Evolutionary conservation across 1,284 basidiomycete genomes (phyloP).

Genomic region (Trichosporon ovoides): DNA sequence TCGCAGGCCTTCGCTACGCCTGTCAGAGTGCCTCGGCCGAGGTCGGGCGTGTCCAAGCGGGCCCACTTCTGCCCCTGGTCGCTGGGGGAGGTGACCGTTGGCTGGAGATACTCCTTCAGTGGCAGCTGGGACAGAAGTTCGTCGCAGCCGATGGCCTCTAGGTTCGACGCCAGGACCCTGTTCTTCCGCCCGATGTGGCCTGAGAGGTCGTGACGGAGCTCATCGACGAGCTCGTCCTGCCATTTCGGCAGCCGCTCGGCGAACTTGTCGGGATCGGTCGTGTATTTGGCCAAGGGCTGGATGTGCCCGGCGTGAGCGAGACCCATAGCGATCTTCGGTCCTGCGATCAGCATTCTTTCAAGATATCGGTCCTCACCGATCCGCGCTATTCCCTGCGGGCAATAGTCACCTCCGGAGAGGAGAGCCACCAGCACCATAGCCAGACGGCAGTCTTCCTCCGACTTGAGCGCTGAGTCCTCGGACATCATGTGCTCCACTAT

Average conservation of each 20-base stretch:
- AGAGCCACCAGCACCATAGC: conserved; percentile 81
- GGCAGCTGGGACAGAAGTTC: conserved; percentile 61
- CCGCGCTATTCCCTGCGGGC: conserved; percentile 51
- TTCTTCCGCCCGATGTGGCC: conserved; percentile 57
- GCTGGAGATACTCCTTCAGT: conserved; percentile 65
- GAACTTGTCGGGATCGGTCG: conserved; percentile 35
- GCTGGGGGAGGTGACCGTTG: conserved; percentile 42
- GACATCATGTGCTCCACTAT: conserved; percentile 42
- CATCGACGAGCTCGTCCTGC: conserved; percentile 58
- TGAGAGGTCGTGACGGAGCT: conserved; percentile 65
- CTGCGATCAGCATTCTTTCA: conserved; percentile 24
- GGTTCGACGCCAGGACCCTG: conserved; percentile 57
- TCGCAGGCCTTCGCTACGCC: conserved; percentile 72
- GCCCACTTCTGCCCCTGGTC: conserved; percentile 36
- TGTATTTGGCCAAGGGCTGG: conserved; percentile 58
- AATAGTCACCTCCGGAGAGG: conserved; percentile 85
- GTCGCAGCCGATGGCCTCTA: conserved; percentile 52
- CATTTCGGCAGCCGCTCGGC: conserved; percentile 52
- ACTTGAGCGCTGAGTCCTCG: conserved; percentile 27
- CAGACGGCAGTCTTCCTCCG: conserved; percentile 55
- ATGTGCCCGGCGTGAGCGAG: conserved; percentile 52
- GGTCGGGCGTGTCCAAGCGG: conserved; percentile 38
- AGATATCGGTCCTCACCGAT: conserved; percentile 32
- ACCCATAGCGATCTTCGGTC: conserved; percentile 46
- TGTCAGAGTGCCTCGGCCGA: conserved; percentile 54